phyloP scores from a whole-genome alignment of 352 stramenopile species.

The Phytopythium sindhum region DNA sequence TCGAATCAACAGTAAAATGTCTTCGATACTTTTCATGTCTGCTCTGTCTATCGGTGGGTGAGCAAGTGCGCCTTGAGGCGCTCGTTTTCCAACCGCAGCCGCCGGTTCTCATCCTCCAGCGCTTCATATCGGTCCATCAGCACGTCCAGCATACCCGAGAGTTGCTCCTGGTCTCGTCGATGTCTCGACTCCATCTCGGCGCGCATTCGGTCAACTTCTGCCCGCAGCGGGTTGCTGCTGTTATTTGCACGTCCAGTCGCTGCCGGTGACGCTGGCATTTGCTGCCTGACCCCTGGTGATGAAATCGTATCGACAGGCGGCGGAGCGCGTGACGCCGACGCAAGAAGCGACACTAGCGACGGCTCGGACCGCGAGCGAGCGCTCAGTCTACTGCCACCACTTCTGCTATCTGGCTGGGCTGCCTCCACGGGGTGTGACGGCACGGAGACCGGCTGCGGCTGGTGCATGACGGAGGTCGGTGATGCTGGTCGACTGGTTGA shows the following conservation, averaged over 20 bases:
- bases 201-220: conserved; percentile 32
- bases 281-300: not conserved
- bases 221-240: conserved; percentile 11
- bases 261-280: not conserved
- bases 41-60: not conserved
- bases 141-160: conserved; percentile 29
- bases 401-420: not conserved
- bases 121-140: conserved; percentile 36
- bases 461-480: not conserved
- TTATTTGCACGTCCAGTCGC: not conserved
- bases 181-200: conserved; percentile 36
- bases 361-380: conserved; percentile 6
- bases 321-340: not conserved
- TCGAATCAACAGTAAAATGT: too few species aligned
- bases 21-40: too few species aligned
- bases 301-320: not conserved
- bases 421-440: not conserved
- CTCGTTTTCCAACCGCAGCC: conserved; percentile 37
- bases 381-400: not conserved
- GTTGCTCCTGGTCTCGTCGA: conserved; percentile 32
- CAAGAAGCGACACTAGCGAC: not conserved
- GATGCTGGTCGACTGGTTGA: conserved; percentile 3
- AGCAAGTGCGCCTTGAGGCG: conserved; percentile 30
- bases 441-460: not conserved
- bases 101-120: conserved; percentile 33